phyloP scores from a whole-genome alignment of 75 land plant species.

The Cupressus sempervirens region DNA sequence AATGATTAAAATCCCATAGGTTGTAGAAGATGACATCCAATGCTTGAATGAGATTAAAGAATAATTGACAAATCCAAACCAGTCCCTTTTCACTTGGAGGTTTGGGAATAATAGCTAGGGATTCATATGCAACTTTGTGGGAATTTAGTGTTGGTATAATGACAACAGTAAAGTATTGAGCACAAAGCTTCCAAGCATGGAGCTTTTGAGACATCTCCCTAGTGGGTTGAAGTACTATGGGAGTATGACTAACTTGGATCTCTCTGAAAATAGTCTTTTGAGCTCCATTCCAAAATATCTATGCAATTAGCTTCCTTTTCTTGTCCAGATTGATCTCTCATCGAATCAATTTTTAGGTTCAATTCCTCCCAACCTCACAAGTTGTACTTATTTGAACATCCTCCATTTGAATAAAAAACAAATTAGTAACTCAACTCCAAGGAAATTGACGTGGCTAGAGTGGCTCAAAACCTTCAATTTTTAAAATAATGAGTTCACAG shows the following conservation, averaged over 20 bases:
- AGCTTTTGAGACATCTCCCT: conserved; percentile 66
- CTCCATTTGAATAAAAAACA: conserved; percentile 59
- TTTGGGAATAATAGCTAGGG: conserved; percentile 18
- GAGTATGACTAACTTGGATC: too few species aligned
- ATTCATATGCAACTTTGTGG: conserved; percentile 58
- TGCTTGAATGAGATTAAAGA: not conserved
- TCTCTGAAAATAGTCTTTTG: conserved; percentile 52
- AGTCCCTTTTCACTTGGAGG: not conserved
- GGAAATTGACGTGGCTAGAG: conserved; percentile 33
- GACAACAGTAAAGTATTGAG: conserved; percentile 64
- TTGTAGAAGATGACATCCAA: not conserved
- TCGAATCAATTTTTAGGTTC: conserved; percentile 54
- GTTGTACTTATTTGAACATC: conserved; percentile 47
- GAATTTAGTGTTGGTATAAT: conserved; percentile 70
- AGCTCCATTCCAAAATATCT: conserved; percentile 55
- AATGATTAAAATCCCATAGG: not conserved
- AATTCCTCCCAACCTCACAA: conserved; percentile 41
- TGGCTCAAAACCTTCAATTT: conserved; percentile 55
- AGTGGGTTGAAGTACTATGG: conserved; percentile 45
- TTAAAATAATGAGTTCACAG: conserved; percentile 46
- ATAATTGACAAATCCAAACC: not conserved
- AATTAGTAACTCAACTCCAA: conserved; percentile 54
- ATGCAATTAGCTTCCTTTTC: conserved; percentile 28
- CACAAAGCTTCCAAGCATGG: conserved; percentile 41
- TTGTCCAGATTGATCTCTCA: conserved; percentile 63